phyloP scores from a whole-genome alignment of 331 rosid genomes.

The Quercus tomentella region DNA sequence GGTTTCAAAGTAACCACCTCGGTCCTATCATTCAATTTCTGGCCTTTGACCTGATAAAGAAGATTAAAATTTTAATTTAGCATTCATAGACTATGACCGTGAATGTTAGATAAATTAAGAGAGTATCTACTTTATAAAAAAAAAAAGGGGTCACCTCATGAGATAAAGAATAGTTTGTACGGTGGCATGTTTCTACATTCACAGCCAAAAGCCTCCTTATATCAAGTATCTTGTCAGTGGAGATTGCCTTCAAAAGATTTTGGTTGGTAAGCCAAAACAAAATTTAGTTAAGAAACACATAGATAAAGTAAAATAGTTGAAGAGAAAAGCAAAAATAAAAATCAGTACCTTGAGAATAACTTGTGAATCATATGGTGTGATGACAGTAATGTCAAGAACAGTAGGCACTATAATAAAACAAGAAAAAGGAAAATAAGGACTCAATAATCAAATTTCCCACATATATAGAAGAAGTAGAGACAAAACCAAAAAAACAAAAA shows the following conservation, averaged over 20 bases:
- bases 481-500: not conserved
- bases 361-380: constrained; percentile 63
- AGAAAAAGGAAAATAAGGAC: not conserved
- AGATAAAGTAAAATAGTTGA: too few species aligned
- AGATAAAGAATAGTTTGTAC: constrained; percentile 77
- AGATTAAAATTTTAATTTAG: not conserved
- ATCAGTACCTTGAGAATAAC: constrained; percentile 62
- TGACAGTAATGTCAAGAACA: constrained; percentile 66
- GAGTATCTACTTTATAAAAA: not conserved
- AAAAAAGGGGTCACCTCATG: constrained; percentile 58
- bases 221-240: constrained; percentile 89
- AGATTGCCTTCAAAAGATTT: constrained; percentile 58
- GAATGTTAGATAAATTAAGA: not conserved
- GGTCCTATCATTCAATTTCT: constrained; percentile 55
- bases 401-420: constrained; percentile 49
- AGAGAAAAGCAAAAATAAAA: not conserved
- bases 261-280: not conserved
- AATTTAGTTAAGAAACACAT: too few species aligned
- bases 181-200: constrained; percentile 84
- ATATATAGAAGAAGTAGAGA: not conserved
- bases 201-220: constrained; percentile 75
- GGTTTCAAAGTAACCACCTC: constrained; percentile 79
- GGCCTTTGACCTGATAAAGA: constrained; percentile 62
- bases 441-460: not conserved
- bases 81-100: not conserved